phyloP scores from a whole-genome alignment of 2,329 filamentous ascomycete genomes.

The Colletotrichum endophyticum region DNA sequence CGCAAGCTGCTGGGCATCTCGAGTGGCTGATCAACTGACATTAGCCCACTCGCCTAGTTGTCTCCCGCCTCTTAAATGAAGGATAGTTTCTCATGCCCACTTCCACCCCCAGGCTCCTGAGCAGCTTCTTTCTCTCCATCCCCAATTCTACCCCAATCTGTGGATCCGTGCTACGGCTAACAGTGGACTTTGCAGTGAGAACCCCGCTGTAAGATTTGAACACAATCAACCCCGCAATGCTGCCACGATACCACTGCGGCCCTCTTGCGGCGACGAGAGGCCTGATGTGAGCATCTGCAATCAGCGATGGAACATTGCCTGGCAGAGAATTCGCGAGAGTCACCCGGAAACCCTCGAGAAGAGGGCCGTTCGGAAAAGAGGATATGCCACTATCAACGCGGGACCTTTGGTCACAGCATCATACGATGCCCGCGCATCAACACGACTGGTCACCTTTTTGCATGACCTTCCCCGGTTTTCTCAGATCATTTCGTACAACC shows the following conservation, averaged over 20 bases:
- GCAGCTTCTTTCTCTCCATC: background rate
- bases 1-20: background rate
- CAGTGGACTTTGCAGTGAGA: background rate
- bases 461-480: background rate
- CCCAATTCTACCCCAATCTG: background rate
- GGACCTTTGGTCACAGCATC: background rate
- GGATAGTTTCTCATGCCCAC: background rate
- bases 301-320: background rate
- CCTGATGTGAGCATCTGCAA: background rate
- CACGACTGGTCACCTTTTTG: background rate
- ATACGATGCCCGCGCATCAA: background rate
- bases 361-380: background rate
- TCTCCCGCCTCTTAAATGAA: background rate
- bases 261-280: background rate
- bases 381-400: background rate
- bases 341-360: background rate
- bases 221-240: background rate
- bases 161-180: background rate
- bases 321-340: background rate
- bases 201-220: background rate
- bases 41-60: background rate
- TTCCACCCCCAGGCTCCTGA: background rate
- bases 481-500: background rate
- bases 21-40: background rate
- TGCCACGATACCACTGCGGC: background rate